Evolutionary conservation across 1,139 yeast genomes (phyloP).

Genomic region (Scheffersomyces quercinus): DNA sequence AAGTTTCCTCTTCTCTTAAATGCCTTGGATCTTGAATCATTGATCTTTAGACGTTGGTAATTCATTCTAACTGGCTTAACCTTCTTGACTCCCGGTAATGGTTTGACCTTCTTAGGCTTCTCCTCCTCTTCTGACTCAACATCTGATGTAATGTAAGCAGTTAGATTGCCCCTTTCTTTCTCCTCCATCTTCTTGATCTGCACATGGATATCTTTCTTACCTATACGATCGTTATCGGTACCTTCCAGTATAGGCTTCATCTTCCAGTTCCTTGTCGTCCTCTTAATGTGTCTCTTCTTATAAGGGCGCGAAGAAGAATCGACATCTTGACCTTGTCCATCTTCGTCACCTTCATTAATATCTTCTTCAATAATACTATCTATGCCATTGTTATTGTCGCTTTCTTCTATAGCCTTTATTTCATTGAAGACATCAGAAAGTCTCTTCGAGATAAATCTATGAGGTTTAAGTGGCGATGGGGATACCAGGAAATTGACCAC

Average conservation of each 20-base stretch:
- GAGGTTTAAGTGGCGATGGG: conserved; percentile 48
- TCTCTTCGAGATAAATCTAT: conserved; percentile 34
- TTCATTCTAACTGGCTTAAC: conserved; percentile 38
- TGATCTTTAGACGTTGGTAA: conserved; percentile 45
- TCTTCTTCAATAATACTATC: conserved; percentile 12
- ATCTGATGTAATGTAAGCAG: conserved; percentile 18
- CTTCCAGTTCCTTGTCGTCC: conserved; percentile 63
- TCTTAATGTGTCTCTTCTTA: conserved; percentile 52
- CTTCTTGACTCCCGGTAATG: conserved; percentile 17
- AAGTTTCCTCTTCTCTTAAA: conserved; percentile 22
- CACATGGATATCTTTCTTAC: conserved; percentile 41
- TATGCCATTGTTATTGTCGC: conserved; percentile 9
- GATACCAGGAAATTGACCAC: conserved; percentile 36
- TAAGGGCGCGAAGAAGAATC: conserved; percentile 23
- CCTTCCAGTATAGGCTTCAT: conserved; percentile 43
- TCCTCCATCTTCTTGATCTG: conserved; percentile 34
- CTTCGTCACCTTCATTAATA: conserved; percentile 18
- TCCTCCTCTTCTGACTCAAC: conserved; percentile 13
- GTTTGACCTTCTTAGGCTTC: conserved; percentile 7
- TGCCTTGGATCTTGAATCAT: conserved; percentile 34
- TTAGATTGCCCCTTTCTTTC: conserved; percentile 19
- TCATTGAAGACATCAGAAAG: conserved; percentile 35
- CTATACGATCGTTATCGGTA: conserved; percentile 27
- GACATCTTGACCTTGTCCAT: conserved; percentile 11
- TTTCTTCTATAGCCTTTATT: conserved; percentile 22